Evolutionary conservation across 129 eudicot genomes (phyloP), one percentile per base, ranked within the genome.

Genomic region (Calendula officinalis): DNA sequence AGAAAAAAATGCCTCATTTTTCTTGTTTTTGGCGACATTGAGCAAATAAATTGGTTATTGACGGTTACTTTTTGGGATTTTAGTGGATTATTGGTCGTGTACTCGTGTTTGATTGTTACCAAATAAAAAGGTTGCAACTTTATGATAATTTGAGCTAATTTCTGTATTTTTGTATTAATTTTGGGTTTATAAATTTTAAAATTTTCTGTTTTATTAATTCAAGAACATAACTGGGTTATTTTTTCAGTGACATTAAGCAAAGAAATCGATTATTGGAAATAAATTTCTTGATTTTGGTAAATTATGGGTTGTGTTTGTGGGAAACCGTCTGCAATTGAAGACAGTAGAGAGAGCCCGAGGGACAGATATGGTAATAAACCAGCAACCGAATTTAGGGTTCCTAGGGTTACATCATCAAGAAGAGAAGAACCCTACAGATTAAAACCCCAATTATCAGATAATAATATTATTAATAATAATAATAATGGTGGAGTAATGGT

Each of bases 301-400:
- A 70, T 14, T 33, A 91, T 91, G 98, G 98, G 97, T 42, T 77
- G 95, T 73, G 77, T 72, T 66, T 91, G 95, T 62, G 82, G 95
- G 50, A 91, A 88, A 71, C 83, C 96, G n/a, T 78, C 73, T 49
- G 84, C 84, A 37, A 79, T 83, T 75, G 96, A 83, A 54, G 94
- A 88, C 60, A 73, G 86, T 56, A 79, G 75, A 62, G 95, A 85
- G 74, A 88, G 89, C 54, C 89, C 95, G 0, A 59, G 83, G 65
- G 95, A 88, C 66, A 79, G 87, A 77, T 64, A 82, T 47, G 75
- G 90, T 0, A 72, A 72, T 76, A 90, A 90, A 52, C 44, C 73
- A 22, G 56, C 70, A 4, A 66, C 88, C 0, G 89, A 82, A 27
- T 48, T 76, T 16, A 75, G 85, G 52, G 81, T 56, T 5, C 62